Evolutionary conservation across 148 eudicot genomes (phyloP).

Genomic region (Dysphania ambrosioides): DNA sequence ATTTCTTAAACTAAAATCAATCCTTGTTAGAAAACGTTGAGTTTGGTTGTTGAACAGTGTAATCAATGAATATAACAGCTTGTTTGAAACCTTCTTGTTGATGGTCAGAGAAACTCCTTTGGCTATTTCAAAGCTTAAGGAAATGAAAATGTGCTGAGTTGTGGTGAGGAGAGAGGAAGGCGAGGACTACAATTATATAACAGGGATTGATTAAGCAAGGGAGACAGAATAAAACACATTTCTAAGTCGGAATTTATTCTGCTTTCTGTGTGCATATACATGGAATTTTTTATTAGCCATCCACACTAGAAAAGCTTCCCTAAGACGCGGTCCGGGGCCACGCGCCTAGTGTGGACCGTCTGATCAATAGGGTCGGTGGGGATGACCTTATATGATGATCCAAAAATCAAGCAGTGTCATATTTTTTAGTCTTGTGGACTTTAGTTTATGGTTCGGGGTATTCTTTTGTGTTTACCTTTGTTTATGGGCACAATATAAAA

Average conservation of each 20-base stretch:
- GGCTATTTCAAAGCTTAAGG: constrained; percentile 20
- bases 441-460: constrained; percentile 19
- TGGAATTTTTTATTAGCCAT: no score
- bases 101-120: constrained; percentile 9
- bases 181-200: constrained; percentile 22
- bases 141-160: constrained; percentile 17
- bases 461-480: constrained; percentile 20
- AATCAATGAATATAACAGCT: background rate
- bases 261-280: constrained; percentile 34
- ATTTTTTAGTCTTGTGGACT: constrained; percentile 25
- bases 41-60: background rate
- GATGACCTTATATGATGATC: no score
- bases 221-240: constrained; percentile 45
- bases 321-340: constrained; percentile 19
- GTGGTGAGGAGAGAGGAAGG: constrained; percentile 25
- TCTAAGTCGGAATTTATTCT: constrained; percentile 36
- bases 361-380: constrained; percentile 24
- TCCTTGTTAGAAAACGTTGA: constrained; percentile 9
- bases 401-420: constrained; percentile 17
- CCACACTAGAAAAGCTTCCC: constrained; percentile 19
- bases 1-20: constrained; percentile 12
- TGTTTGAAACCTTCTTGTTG: constrained; percentile 8
- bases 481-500: constrained; percentile 24
- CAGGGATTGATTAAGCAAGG: constrained; percentile 15
- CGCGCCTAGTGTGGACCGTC: constrained; percentile 24